These are phyloP conservation scores for Coemansia pectinata DNA, from an alignment of 192 early-diverging fungal species.

Conservation along the genomic window DNA sequence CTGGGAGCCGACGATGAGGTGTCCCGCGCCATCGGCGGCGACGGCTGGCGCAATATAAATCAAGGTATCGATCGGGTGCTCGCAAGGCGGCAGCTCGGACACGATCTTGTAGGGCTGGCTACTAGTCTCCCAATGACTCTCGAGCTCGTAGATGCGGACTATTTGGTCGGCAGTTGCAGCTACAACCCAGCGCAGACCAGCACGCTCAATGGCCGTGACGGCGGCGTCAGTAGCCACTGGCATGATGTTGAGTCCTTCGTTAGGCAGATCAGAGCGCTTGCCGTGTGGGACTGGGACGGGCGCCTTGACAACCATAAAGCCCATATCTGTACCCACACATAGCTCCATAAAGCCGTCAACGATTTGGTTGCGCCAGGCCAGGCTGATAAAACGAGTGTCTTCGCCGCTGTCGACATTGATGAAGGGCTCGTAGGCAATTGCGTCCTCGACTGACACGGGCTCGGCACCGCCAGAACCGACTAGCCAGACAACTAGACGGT, in stretches of 20 bases:
- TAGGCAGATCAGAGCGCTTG: slow-evolving; percentile 24
- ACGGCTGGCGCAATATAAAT: slow-evolving; percentile 37
- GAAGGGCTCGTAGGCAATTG: slow-evolving; percentile 49
- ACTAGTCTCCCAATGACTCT: slow-evolving; percentile 27
- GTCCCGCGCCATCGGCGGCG: slow-evolving; percentile 35
- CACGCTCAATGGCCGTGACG: slow-evolving; percentile 45
- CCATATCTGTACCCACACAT: slow-evolving; percentile 45
- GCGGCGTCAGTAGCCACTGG: slow-evolving; percentile 42
- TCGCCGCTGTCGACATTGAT: slow-evolving; percentile 47
- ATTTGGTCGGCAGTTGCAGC: slow-evolving; percentile 28
- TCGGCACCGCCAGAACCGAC: slow-evolving; percentile 36
- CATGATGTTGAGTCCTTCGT: slow-evolving; percentile 40
- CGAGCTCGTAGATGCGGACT: slow-evolving; percentile 40
- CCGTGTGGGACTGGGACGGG: slow-evolving; percentile 31
- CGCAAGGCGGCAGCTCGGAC: slow-evolving; percentile 28
- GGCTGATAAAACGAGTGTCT: slow-evolving; percentile 37
- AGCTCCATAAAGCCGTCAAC: slow-evolving; percentile 38
- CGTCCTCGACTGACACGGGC: slow-evolving; percentile 20
- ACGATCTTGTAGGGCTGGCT: slow-evolving; percentile 33
- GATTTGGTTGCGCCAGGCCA: slow-evolving; percentile 39
- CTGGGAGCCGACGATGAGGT: slow-evolving; percentile 30
- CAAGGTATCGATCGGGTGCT: slow-evolving; percentile 34
- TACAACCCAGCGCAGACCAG: slow-evolving; percentile 40
- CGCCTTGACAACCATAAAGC: slow-evolving; percentile 44
- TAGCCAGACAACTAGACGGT: slow-evolving; percentile 50